A percentile compares a stretch with the other conserved stretches of the same genome.
Evolutionary conservation across 768 basidiomycete genomes (phyloP).

Genomic region (Tulasnella sp.): DNA sequence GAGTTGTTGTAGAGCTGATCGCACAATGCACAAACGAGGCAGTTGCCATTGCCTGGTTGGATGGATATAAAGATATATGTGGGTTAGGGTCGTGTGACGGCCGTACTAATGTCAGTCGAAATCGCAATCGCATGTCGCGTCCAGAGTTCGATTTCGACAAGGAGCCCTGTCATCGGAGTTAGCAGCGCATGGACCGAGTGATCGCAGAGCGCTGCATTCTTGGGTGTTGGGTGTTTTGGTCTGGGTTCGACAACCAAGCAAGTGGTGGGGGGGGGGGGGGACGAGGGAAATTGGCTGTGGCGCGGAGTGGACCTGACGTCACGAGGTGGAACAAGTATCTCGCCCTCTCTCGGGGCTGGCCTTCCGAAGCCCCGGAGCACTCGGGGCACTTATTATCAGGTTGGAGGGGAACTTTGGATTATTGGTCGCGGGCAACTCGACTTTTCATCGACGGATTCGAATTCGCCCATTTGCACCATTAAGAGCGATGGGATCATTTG

Average conservation of each 20-base stretch:
- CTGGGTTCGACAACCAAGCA: slow-evolving; percentile 42
- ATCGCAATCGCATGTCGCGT: not conserved
- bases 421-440: no score
- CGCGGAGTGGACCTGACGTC: not conserved
- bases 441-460: no score
- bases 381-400: no score
- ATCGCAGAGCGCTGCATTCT: slow-evolving; percentile 68
- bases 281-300: not conserved
- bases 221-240: slow-evolving; percentile 56
- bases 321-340: no score
- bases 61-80: not conserved
- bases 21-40: slow-evolving; percentile 81
- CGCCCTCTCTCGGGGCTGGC: no score
- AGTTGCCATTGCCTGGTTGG: slow-evolving; percentile 58
- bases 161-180: slow-evolving; percentile 62
- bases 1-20: slow-evolving; percentile 81
- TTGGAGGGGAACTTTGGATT: no score
- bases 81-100: slow-evolving; percentile 34
- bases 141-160: slow-evolving; percentile 60
- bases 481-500: no score
- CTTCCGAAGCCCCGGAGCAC: no score
- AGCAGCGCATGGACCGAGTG: slow-evolving; percentile 79
- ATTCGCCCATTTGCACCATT: no score
- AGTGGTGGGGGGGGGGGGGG: not conserved
- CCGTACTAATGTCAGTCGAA: slow-evolving; percentile 25